Evolutionary conservation across 495 filamentous ascomycete species (phyloP).

Genomic region (Astrocystis sublimbata): DNA sequence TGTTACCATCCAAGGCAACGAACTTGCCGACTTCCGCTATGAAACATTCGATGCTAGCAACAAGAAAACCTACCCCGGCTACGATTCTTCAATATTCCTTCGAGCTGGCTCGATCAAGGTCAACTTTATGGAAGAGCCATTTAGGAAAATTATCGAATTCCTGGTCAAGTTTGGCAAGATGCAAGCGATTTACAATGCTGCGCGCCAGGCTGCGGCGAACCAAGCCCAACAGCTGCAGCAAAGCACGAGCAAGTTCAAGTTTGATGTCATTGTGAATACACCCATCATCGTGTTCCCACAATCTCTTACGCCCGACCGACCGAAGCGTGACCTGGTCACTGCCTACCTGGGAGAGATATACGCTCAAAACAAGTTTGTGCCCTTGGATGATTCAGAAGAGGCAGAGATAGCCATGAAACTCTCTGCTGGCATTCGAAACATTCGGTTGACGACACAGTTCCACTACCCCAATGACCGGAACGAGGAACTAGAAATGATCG

Average conservation of each 20-base stretch:
- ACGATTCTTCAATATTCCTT: slow-evolving; percentile 86
- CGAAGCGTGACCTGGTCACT: slow-evolving; percentile 75
- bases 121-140: slow-evolving; percentile 95
- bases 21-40: slow-evolving; percentile 97
- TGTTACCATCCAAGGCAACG: slow-evolving; percentile 89
- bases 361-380: slow-evolving; percentile 86
- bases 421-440: slow-evolving; percentile 86
- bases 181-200: slow-evolving; percentile 98
- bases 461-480: slow-evolving; percentile 69
- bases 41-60: slow-evolving; percentile 85
- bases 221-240: slow-evolving; percentile 93
- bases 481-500: slow-evolving; percentile 93
- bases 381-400: slow-evolving; percentile 69
- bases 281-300: slow-evolving; percentile 94
- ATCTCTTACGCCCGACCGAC: slow-evolving; percentile 58
- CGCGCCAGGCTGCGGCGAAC: slow-evolving; percentile 89
- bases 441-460: slow-evolving; percentile 85
- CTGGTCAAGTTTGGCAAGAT: slow-evolving; percentile 98
- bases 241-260: slow-evolving; percentile 83
- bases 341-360: slow-evolving; percentile 97
- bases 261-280: slow-evolving; percentile 89
- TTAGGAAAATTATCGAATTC: slow-evolving; percentile 97
- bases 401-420: slow-evolving; percentile 83
- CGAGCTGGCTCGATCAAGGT: slow-evolving; percentile 92
- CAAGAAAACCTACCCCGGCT: slow-evolving; percentile 77